Conservation (phyloP, 345 rosid genomes). For the Eucalyptus sideroxylon region DNA sequence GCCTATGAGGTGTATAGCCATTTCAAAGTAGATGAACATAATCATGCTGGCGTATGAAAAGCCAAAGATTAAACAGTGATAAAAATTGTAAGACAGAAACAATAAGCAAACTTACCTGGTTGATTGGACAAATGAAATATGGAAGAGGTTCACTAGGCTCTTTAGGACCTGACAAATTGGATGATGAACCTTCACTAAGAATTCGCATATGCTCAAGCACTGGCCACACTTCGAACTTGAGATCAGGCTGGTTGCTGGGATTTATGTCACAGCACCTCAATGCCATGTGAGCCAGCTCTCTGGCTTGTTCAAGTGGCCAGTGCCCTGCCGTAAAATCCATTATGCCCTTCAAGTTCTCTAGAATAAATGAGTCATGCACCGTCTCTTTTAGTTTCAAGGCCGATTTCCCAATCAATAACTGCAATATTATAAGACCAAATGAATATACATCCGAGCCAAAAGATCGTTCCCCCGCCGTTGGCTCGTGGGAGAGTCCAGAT, state of each 20-base stretch:
- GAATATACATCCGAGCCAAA: constrained; percentile 59
- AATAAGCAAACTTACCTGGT: constrained; percentile 37
- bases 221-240: constrained; percentile 66
- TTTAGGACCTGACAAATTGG: constrained; percentile 17
- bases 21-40: neutral
- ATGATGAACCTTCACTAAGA: constrained; percentile 55
- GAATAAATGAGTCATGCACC: constrained; percentile 45
- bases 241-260: constrained; percentile 61
- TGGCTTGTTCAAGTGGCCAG: constrained; percentile 89
- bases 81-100: neutral
- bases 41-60: accelerated
- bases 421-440: constrained; percentile 60
- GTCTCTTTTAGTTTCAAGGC: constrained; percentile 47
- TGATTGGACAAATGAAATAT: constrained; percentile 81
- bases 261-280: constrained; percentile 74
- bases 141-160: constrained; percentile 51
- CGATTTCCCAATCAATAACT: constrained; percentile 59
- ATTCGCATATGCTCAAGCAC: constrained; percentile 87
- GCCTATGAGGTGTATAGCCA: neutral
- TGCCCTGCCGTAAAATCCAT: constrained; percentile 87
- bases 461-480: constrained; percentile 11
- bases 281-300: constrained; percentile 68
- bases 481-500: constrained; percentile 44
- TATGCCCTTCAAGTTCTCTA: constrained; percentile 29
- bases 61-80: neutral